Evolutionary conservation across 768 basidiomycete genomes (phyloP).

Genomic region (Termitomyces sp.): DNA sequence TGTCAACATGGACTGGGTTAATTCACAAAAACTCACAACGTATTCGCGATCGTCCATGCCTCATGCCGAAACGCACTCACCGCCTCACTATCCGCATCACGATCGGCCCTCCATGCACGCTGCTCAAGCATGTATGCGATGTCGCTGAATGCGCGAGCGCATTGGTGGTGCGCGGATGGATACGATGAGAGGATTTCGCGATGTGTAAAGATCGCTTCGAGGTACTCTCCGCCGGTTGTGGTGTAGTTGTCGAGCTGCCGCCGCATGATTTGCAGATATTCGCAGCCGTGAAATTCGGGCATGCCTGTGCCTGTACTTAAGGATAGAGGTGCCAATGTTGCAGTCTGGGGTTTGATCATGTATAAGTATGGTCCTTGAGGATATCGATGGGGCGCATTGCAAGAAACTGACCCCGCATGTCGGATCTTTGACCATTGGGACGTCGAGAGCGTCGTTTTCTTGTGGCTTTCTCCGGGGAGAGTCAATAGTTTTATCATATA

Average conservation of each 20-base stretch:
- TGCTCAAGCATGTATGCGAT: slow-evolving; percentile 59
- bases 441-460: slow-evolving; percentile 34
- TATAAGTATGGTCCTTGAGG: neutral
- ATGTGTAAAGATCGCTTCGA: slow-evolving; percentile 75
- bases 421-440: slow-evolving; percentile 39
- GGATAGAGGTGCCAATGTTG: slow-evolving; percentile 35
- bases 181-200: slow-evolving; percentile 61
- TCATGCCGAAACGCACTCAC: slow-evolving; percentile 65
- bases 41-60: slow-evolving; percentile 50
- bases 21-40: slow-evolving; percentile 20
- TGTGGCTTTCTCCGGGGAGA: slow-evolving; percentile 39
- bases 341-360: neutral
- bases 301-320: slow-evolving; percentile 38
- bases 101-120: slow-evolving; percentile 64
- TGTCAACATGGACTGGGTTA: neutral
- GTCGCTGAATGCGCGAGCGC: slow-evolving; percentile 59
- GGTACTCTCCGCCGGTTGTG: slow-evolving; percentile 69
- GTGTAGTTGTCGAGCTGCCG: slow-evolving; percentile 45
- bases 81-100: slow-evolving; percentile 66
- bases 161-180: slow-evolving; percentile 58
- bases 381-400: neutral
- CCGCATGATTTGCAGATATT: slow-evolving; percentile 55
- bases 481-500: slow-evolving; percentile 12
- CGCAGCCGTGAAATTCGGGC: slow-evolving; percentile 47
- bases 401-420: slow-evolving; percentile 32